Percentiles rank a stretch among this genome's conserved stretches.
Conservation (phyloP, 345 rosid genomes). For the Moricandia moricandioides region DNA sequence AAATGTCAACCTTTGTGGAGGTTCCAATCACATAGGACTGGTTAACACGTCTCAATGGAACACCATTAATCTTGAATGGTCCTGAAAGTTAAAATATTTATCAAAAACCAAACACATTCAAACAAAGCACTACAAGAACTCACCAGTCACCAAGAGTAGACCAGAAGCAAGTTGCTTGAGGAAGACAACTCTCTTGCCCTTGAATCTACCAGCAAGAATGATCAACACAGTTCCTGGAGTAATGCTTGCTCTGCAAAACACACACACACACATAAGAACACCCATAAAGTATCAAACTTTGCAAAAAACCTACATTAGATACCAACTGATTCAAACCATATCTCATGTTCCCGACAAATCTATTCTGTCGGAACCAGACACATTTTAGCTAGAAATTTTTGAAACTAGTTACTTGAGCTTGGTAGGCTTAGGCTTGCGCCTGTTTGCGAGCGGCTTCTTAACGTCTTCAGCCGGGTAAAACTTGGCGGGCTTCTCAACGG, state of each 20-base stretch:
- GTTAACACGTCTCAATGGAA: slow-evolving; percentile 67
- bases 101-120: background rate
- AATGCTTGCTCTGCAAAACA: slow-evolving; percentile 53
- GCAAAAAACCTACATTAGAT: background rate
- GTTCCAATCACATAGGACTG: slow-evolving; percentile 68
- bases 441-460: slow-evolving; percentile 71
- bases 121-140: background rate
- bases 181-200: slow-evolving; percentile 89
- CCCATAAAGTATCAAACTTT: background rate
- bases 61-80: slow-evolving; percentile 78
- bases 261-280: background rate
- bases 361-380: background rate
- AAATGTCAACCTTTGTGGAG: slow-evolving; percentile 67
- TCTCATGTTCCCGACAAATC: background rate
- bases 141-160: slow-evolving; percentile 48
- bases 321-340: background rate
- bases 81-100: slow-evolving; percentile 34
- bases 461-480: slow-evolving; percentile 82
- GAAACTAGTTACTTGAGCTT: slow-evolving; percentile 45
- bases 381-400: background rate
- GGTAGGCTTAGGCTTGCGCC: slow-evolving; percentile 62
- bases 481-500: slow-evolving; percentile 53
- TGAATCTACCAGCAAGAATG: slow-evolving; percentile 81
- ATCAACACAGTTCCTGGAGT: slow-evolving; percentile 81
- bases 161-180: slow-evolving; percentile 86